A percentile compares a stretch with the other conserved stretches of the same genome.
Evolutionary conservation across 2,329 filamentous ascomycete species (phyloP).

Genomic region (Didymella arachidicola): DNA sequence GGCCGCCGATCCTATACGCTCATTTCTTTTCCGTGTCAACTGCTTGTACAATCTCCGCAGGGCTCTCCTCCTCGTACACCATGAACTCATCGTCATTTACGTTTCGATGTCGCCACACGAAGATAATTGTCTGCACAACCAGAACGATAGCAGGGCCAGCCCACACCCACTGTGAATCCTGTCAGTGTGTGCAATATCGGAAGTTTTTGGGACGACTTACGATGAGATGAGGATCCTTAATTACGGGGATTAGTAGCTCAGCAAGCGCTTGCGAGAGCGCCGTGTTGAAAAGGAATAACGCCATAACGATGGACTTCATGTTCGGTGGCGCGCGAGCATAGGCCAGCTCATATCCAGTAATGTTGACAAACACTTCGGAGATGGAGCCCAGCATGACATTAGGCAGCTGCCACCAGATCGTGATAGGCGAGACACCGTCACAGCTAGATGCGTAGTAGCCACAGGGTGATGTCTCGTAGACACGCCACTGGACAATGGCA

Average conservation of each 20-base stretch:
- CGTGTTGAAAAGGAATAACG: constrained; percentile 53
- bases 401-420: constrained; percentile 56
- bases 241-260: constrained; percentile 55
- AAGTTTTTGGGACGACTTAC: constrained; percentile 4
- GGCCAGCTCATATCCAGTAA: constrained; percentile 57
- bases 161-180: constrained; percentile 52
- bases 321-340: constrained; percentile 54
- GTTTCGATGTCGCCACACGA: constrained; percentile 57
- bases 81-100: constrained; percentile 61
- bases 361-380: constrained; percentile 50
- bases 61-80: constrained; percentile 16
- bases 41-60: constrained; percentile 5
- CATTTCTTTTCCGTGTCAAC: constrained; percentile 10
- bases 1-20: background rate
- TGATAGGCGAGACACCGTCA: constrained; percentile 50
- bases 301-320: constrained; percentile 55
- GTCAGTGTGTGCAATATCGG: background rate
- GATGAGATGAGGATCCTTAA: constrained; percentile 58
- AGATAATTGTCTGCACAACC: constrained; percentile 57
- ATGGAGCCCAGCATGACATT: constrained; percentile 44
- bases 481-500: constrained; percentile 54
- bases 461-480: constrained; percentile 58
- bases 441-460: constrained; percentile 53
- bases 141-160: constrained; percentile 60
- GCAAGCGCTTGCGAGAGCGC: constrained; percentile 52